Evolutionary conservation across 139 green algal species (phyloP).

Genomic region (Zygnema cylindricum): DNA sequence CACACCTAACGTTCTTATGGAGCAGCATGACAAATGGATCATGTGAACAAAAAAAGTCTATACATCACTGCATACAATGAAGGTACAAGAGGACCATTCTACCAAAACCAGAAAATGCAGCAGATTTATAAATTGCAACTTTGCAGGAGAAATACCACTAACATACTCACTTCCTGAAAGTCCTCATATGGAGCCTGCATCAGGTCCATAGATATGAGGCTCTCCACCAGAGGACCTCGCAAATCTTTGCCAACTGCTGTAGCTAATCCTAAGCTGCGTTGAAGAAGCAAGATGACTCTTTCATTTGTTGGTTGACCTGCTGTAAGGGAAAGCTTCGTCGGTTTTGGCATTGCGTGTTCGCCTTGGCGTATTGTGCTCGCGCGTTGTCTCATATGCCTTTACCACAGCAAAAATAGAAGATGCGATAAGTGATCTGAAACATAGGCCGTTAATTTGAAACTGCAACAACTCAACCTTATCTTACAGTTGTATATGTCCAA

Average conservation of each 20-base stretch:
- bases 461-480: neutral
- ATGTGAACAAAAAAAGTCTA: too few species aligned
- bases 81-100: too few species aligned
- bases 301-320: neutral
- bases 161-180: neutral
- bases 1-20: too few species aligned
- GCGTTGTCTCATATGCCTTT: neutral
- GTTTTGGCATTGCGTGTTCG: neutral
- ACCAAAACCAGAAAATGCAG: too few species aligned
- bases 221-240: neutral
- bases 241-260: neutral
- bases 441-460: too few species aligned
- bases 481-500: too few species aligned
- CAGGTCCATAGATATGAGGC: neutral
- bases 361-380: neutral
- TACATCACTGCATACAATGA: too few species aligned
- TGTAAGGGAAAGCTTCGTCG: neutral
- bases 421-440: neutral
- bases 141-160: too few species aligned
- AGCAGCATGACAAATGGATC: too few species aligned
- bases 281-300: neutral
- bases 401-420: neutral
- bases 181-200: neutral
- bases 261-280: neutral
- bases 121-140: too few species aligned